Evolutionary conservation across 352 stramenopile genomes (phyloP), one percentile per base, ranked within the genome.

Genomic region (Thalassiosira gravida): DNA sequence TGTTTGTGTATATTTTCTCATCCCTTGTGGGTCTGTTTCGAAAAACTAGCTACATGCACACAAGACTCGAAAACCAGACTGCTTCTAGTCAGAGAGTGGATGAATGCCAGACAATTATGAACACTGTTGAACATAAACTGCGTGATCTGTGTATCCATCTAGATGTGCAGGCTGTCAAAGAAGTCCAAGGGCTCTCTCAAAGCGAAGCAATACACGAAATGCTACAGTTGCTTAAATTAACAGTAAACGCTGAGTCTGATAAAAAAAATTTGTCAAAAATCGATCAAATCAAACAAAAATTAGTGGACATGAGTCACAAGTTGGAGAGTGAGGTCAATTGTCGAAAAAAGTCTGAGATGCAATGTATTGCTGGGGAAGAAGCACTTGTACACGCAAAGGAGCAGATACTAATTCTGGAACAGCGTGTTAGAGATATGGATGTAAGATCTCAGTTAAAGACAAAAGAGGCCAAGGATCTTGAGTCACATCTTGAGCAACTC

Each of bases 211-310:
- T 82, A 24, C 44, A 67, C 47, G 14, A 0, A 20, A 74, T 82
- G 59, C 20, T 82, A 8, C 49, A 74, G 14, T 32, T 49, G 3
- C 25, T 82, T 1, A 76, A 77, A 59, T 27, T 58, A 20, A 22
- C 16, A 27, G 32, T 44, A 18, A 55, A 27, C 32, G 46, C 8
- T 52, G 22, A 22, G 6, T 25, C n/a, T 37, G 5, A 39, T 49
- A 39, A 50, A 39, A 27, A 66, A 18, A 70, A 39, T 24, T 44
- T 74, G 18, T 69, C 74, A 25, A 58, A 82, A 57, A 77, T 82
- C n/a, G 67, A 82, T n/a, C 58, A 74, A 13, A 66, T 66, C 18
- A 82, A 69, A 42, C 50, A 72, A 50, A 71, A n/a, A 62, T 42
- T 69, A 29, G 35, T 65, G 9, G 74, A 72, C 13, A 53, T 74